Evolutionary conservation across 202 grass and related monocot species (phyloP).

Genomic region (Zizania palustris): DNA sequence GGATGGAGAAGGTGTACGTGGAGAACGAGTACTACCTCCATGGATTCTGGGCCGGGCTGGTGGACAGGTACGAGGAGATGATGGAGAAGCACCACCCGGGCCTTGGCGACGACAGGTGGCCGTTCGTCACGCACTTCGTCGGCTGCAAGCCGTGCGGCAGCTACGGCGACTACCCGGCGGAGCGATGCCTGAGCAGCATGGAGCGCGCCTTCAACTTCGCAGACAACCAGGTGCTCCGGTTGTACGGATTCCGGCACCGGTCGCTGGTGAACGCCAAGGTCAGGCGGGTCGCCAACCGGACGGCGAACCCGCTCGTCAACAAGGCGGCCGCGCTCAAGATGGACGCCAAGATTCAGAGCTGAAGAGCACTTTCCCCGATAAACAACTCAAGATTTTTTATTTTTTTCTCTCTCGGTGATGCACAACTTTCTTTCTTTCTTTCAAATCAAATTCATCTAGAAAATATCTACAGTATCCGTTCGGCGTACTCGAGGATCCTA

Average conservation of each 20-base stretch:
- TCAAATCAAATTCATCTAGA: too few relatives aligned
- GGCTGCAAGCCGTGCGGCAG: constrained; percentile 65
- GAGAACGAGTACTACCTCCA: constrained; percentile 69
- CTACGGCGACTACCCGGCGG: constrained; percentile 61
- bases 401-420: not conserved
- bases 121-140: constrained; percentile 72
- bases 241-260: constrained; percentile 64
- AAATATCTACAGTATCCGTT: too few relatives aligned
- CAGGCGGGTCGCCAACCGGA: constrained; percentile 42
- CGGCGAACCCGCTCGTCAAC: constrained; percentile 37
- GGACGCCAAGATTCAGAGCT: constrained; percentile 38
- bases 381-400: not conserved
- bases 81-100: constrained; percentile 66
- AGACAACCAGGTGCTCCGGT: constrained; percentile 68
- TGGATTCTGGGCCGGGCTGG: constrained; percentile 56
- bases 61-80: constrained; percentile 71
- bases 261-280: constrained; percentile 53
- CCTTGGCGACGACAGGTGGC: constrained; percentile 68
- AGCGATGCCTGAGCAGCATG: constrained; percentile 55
- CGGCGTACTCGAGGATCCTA: too few relatives aligned
- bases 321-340: constrained; percentile 56
- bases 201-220: constrained; percentile 82
- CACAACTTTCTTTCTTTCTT: not conserved
- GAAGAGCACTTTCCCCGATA: not conserved
- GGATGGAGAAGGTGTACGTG: constrained; percentile 55